Evolutionary conservation across 1,139 yeast species (phyloP).

Genomic region (Kluyveromyces marxianus): DNA sequence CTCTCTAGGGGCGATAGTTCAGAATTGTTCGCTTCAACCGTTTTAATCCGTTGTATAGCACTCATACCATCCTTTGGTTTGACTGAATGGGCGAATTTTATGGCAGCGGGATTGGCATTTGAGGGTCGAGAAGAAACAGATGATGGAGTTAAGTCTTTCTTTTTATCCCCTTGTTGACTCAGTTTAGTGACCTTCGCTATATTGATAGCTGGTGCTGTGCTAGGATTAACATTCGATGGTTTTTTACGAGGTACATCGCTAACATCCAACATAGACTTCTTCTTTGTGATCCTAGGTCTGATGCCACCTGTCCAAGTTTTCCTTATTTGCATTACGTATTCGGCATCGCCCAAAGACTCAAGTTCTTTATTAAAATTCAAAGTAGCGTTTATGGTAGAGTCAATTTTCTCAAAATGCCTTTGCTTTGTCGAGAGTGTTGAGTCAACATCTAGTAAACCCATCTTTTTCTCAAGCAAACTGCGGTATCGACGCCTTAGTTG

Average conservation of each 20-base stretch:
- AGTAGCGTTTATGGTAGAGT: slow-evolving; percentile 21
- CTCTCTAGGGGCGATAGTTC: no score
- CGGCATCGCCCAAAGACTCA: slow-evolving; percentile 15
- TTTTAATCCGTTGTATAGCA: slow-evolving; percentile 4
- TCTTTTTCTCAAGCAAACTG: slow-evolving; percentile 9
- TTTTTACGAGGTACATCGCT: slow-evolving; percentile 5
- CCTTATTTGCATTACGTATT: slow-evolving; percentile 17
- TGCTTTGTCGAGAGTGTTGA: slow-evolving; percentile 4
- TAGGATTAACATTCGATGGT: background rate
- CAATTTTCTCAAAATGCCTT: slow-evolving; percentile 12
- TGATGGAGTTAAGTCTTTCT: background rate
- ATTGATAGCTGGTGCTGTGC: background rate
- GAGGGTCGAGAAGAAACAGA: background rate
- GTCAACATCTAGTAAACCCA: slow-evolving; percentile 9
- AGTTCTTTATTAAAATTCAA: slow-evolving; percentile 20
- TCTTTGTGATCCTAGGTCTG: slow-evolving; percentile 7
- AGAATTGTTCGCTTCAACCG: background rate
- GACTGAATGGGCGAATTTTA: slow-evolving; percentile 15
- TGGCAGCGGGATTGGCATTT: slow-evolving; percentile 1
- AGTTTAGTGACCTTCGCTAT: background rate
- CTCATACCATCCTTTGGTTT: slow-evolving; percentile 11
- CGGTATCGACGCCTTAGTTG: slow-evolving; percentile 13
- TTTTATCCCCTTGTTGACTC: no score
- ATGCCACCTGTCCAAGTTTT: slow-evolving; percentile 25
- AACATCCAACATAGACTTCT: slow-evolving; percentile 21